These are phyloP conservation scores for Calophaca sinica DNA, from an alignment of 306 rosid genomes.

Conservation along the genomic window DNA sequence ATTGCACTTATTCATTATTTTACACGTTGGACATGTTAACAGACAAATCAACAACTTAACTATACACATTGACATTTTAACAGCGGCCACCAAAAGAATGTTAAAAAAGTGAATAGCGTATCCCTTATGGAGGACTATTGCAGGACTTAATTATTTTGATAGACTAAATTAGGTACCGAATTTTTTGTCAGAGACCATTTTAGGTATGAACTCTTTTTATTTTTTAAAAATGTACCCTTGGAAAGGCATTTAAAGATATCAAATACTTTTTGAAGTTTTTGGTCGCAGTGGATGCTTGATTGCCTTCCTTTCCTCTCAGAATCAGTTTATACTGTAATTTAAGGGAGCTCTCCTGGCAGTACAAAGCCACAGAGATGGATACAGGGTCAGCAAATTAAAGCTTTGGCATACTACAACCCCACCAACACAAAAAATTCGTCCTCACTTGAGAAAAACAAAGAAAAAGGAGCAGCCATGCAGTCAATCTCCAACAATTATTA, in stretches of 20 bases:
- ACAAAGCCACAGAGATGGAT: not conserved
- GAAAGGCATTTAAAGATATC: constrained; percentile 13
- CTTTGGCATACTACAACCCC: constrained; percentile 29
- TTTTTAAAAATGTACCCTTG: not conserved
- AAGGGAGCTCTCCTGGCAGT: constrained; percentile 46
- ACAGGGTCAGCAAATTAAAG: constrained; percentile 44
- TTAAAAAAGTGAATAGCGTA: no score
- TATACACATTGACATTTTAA: no score
- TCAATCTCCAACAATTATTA: not conserved
- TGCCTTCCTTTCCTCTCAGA: not conserved
- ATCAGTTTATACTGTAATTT: constrained; percentile 36
- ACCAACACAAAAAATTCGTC: not conserved
- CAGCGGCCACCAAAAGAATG: no score
- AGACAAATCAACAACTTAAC: no score
- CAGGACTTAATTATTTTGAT: no score
- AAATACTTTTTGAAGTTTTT: constrained; percentile 26
- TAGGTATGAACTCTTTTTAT: not conserved
- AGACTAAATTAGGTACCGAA: no score
- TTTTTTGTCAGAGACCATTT: no score
- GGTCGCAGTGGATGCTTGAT: no score
- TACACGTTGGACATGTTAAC: no score
- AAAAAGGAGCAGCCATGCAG: not conserved
- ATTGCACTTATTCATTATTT: no score
- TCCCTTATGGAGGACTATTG: no score
- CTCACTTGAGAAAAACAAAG: not conserved